These are phyloP conservation scores for Claviceps arundinis DNA, from an alignment of 2,329 filamentous ascomycete genomes.

Conservation along the genomic window DNA sequence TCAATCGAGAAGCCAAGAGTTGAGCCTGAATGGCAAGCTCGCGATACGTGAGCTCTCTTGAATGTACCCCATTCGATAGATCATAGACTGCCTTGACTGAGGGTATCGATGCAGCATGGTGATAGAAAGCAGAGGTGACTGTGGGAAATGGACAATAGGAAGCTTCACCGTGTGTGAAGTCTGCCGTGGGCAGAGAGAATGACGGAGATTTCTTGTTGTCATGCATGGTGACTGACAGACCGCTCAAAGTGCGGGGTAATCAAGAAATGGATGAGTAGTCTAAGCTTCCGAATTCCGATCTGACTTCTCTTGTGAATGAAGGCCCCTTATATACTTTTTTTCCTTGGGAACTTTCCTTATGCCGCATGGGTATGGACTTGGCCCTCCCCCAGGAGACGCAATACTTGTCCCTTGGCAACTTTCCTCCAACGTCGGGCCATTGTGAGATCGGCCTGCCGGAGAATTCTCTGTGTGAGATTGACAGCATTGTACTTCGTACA, in stretches of 20 bases:
- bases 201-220: constrained; percentile 5
- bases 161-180: constrained; percentile 7
- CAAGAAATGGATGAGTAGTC: constrained; percentile 2
- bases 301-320: constrained; percentile 1
- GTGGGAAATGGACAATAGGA: constrained; percentile 23
- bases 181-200: constrained; percentile 1
- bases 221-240: constrained; percentile 6
- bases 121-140: constrained; percentile 24
- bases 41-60: constrained; percentile 27
- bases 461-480: constrained; percentile 9
- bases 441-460: constrained; percentile 2
- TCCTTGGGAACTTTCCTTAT: constrained; percentile 1
- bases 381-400: constrained; percentile 1
- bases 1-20: constrained; percentile 26
- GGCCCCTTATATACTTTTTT: constrained; percentile 9
- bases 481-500: constrained; percentile 4
- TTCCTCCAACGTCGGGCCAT: constrained; percentile 1
- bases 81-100: constrained; percentile 25
- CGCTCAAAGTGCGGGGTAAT: constrained; percentile 1
- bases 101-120: constrained; percentile 23
- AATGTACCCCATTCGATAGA: constrained; percentile 14
- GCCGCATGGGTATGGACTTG: constrained; percentile 2
- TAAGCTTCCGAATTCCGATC: constrained; percentile 1
- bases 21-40: constrained; percentile 30
- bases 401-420: not conserved